These are phyloP conservation scores for Thermomyces lanuginosus DNA, from an alignment of 2,329 filamentous ascomycete genomes.

Conservation along the genomic window DNA sequence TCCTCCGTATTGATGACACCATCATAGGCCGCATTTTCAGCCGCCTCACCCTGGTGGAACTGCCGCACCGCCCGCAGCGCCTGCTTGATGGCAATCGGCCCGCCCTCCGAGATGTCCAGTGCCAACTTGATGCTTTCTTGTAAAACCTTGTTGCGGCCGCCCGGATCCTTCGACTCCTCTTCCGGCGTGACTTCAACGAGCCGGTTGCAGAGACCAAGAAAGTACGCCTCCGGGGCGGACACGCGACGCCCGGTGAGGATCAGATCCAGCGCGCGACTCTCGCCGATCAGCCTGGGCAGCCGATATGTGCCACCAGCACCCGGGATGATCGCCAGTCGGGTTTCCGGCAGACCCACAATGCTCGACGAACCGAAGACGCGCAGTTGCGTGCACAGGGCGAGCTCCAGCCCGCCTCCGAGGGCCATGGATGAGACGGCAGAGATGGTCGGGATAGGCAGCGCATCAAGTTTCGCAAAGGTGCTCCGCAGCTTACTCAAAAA, in stretches of 20 bases:
- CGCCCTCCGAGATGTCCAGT: conserved; percentile 74
- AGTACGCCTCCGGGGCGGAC: conserved; percentile 70
- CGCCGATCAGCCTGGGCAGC: conserved; percentile 65
- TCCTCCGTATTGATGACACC: conserved; percentile 71
- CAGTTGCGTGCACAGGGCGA: conserved; percentile 77
- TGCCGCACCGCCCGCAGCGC: conserved; percentile 62
- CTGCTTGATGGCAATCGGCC: conserved; percentile 64
- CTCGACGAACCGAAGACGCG: conserved; percentile 72
- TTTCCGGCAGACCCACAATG: conserved; percentile 72
- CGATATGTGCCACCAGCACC: conserved; percentile 87
- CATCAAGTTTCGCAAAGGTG: conserved; percentile 57
- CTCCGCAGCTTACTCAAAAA: conserved; percentile 64
- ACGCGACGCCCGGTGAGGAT: conserved; percentile 83
- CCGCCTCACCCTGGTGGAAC: conserved; percentile 48
- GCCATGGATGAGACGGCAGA: conserved; percentile 71
- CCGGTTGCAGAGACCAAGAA: conserved; percentile 77
- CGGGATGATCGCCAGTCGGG: conserved; percentile 80
- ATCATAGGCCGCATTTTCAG: conserved; percentile 80
- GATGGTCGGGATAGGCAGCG: conserved; percentile 77
- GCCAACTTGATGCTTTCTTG: conserved; percentile 65
- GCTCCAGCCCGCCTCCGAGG: conserved; percentile 82
- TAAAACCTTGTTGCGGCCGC: conserved; percentile 52
- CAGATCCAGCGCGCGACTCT: conserved; percentile 68
- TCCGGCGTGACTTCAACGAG: conserved; percentile 59
- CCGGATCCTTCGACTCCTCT: conserved; percentile 35